Percentiles rank a stretch among this genome's conserved stretches.
phyloP scores from a whole-genome alignment of 768 basidiomycete species.

The Russula sp. region DNA sequence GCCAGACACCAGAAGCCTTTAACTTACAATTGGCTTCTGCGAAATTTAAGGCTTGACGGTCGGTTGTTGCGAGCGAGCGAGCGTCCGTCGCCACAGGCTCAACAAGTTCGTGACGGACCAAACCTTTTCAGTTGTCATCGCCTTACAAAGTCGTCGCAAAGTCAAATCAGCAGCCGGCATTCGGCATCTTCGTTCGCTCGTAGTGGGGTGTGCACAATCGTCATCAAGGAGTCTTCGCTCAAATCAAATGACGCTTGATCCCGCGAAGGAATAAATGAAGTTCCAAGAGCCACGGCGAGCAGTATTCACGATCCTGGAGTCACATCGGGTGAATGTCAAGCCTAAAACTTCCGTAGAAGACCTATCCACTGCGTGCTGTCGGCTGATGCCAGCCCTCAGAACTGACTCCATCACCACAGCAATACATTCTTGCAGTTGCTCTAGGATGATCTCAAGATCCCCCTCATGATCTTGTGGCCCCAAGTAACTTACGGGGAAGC shows the following conservation, averaged over 20 bases:
- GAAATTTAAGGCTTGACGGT: conserved; percentile 48
- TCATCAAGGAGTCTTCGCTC: background rate
- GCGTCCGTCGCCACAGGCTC: conserved; percentile 53
- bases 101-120: conserved; percentile 32
- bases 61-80: conserved; percentile 61
- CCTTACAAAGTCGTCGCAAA: conserved; percentile 5
- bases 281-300: background rate
- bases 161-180: background rate
- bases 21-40: conserved; percentile 49
- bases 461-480: background rate
- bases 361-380: background rate
- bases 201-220: conserved; percentile 4
- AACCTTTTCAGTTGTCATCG: background rate
- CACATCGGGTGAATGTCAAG: conserved; percentile 3
- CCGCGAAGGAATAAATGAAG: background rate
- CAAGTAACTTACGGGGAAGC: background rate
- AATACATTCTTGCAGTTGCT: background rate
- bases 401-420: background rate
- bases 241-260: background rate
- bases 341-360: conserved; percentile 9
- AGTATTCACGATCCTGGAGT: background rate
- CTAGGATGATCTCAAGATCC: background rate
- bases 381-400: background rate
- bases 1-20: conserved; percentile 55
- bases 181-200: conserved; percentile 12